These are phyloP conservation scores for Amaranthus cruentus DNA, from an alignment of 148 eudicot species.

Conservation along the genomic window DNA sequence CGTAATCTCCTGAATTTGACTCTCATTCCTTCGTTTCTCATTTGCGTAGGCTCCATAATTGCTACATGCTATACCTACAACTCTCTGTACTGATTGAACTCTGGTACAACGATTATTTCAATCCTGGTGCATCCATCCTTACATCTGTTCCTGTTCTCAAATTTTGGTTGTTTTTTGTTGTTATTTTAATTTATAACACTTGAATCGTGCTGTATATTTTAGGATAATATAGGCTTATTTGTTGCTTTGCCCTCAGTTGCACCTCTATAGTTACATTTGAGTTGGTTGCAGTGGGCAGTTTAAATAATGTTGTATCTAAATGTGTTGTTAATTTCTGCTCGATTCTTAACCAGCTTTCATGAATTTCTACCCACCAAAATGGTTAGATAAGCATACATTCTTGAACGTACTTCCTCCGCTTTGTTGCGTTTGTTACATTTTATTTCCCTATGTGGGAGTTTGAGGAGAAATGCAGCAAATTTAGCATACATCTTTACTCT, in stretches of 20 bases:
- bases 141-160: neutral
- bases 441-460: no score
- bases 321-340: neutral
- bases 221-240: constrained; percentile 12
- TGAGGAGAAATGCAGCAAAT: no score
- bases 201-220: constrained; percentile 24
- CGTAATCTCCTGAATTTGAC: constrained; percentile 60
- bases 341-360: neutral
- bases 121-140: neutral
- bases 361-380: no score
- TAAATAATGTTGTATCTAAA: constrained; percentile 10
- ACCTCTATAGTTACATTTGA: neutral
- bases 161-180: neutral
- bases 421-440: no score
- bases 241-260: neutral
- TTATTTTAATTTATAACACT: constrained; percentile 10
- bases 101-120: neutral
- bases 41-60: constrained; percentile 64
- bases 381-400: no score
- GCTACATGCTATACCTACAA: constrained; percentile 89
- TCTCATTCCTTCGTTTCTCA: constrained; percentile 69
- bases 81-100: constrained; percentile 46
- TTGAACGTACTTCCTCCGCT: no score
- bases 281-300: constrained; percentile 6
- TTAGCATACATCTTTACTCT: no score